Conservation (phyloP, 257 asterid species). For the Solanum ossicruentum region DNA sequence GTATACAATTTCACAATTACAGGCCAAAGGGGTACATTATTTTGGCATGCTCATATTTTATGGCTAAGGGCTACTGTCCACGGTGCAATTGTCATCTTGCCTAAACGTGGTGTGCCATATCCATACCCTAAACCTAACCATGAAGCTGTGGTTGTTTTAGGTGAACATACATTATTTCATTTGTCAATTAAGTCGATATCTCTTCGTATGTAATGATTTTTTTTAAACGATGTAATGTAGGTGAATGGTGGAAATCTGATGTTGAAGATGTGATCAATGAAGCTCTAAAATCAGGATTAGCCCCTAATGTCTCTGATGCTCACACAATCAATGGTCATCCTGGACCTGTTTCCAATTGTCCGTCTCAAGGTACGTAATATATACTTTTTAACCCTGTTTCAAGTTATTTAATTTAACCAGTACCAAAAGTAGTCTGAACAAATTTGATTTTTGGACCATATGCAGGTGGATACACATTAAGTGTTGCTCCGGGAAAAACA, state of each 20-base stretch:
- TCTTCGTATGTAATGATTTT: background rate
- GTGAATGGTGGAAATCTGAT: slow-evolving; percentile 98
- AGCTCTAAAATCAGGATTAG: slow-evolving; percentile 62
- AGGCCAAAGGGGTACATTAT: slow-evolving; percentile 85
- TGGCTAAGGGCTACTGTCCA: slow-evolving; percentile 84
- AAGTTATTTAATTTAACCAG: background rate
- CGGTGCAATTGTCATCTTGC: slow-evolving; percentile 77
- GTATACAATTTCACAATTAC: slow-evolving; percentile 75
- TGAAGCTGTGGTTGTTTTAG: slow-evolving; percentile 57
- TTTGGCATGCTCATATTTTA: slow-evolving; percentile 83
- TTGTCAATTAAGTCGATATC: background rate
- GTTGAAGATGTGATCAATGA: slow-evolving; percentile 66
- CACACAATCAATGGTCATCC: slow-evolving; percentile 88
- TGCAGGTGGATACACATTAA: slow-evolving; percentile 52
- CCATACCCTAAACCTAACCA: slow-evolving; percentile 88
- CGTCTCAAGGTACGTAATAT: slow-evolving; percentile 26
- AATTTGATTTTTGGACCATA: background rate
- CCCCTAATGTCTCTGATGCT: slow-evolving; percentile 89
- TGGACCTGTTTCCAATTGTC: slow-evolving; percentile 42
- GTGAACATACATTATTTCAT: slow-evolving; percentile 2
- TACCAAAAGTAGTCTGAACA: background rate
- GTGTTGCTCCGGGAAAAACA: slow-evolving; percentile 56
- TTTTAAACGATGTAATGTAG: slow-evolving; percentile 12
- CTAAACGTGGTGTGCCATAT: slow-evolving; percentile 74
- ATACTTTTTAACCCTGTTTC: background rate